Conservation (phyloP, 352 stramenopile species). For the Phytopythium sindhum region DNA sequence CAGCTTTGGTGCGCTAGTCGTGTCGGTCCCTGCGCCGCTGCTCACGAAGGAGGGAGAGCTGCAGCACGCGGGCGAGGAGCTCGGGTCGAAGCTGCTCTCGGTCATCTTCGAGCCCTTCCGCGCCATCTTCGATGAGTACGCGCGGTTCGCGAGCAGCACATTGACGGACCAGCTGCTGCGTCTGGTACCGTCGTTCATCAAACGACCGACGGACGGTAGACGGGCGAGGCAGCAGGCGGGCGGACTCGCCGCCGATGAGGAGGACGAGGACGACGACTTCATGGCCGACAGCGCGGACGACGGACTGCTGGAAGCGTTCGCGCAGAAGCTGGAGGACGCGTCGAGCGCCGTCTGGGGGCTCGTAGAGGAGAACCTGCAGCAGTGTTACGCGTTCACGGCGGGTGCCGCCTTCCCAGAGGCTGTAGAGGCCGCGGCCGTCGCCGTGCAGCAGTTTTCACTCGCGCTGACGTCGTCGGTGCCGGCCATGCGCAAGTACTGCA, state of each 20-base stretch:
- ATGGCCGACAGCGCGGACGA: slow-evolving; percentile 16
- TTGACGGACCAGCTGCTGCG: slow-evolving; percentile 36
- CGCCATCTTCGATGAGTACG: slow-evolving; percentile 55
- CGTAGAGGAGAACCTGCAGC: slow-evolving; percentile 50
- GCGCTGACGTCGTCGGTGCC: slow-evolving; percentile 34
- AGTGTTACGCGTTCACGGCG: slow-evolving; percentile 57
- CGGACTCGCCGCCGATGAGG: slow-evolving; percentile 9
- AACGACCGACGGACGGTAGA: background rate
- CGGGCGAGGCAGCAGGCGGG: background rate
- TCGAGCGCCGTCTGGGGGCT: slow-evolving; percentile 31
- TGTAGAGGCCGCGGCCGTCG: slow-evolving; percentile 30
- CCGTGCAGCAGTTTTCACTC: slow-evolving; percentile 49
- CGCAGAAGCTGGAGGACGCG: slow-evolving; percentile 54
- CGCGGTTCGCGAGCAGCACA: slow-evolving; percentile 30
- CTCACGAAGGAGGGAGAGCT: background rate
- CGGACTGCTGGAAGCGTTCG: slow-evolving; percentile 46
- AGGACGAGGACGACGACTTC: slow-evolving; percentile 24
- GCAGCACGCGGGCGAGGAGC: background rate
- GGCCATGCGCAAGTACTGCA: slow-evolving; percentile 42
- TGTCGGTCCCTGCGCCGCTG: background rate
- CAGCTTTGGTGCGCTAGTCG: background rate
- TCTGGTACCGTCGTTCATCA: slow-evolving; percentile 38
- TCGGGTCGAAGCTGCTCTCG: slow-evolving; percentile 5
- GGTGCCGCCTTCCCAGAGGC: slow-evolving; percentile 60
- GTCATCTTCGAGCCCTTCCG: slow-evolving; percentile 54